Conservation (phyloP, 23 red algal genomes). For the Chondrus crispus region DNA sequence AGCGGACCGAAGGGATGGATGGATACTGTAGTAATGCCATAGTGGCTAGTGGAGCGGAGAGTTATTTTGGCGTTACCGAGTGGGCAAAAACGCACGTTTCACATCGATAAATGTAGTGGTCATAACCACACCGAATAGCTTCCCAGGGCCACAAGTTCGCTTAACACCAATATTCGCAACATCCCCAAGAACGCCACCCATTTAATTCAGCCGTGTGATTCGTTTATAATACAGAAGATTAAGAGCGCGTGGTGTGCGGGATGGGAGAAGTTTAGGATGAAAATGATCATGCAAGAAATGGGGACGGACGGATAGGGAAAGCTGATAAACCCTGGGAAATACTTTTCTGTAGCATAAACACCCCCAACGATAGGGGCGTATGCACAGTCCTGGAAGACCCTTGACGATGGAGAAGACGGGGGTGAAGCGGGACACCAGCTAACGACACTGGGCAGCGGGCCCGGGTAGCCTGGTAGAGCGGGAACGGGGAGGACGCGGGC, state of each 20-base stretch:
- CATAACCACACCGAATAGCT: neutral
- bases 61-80: neutral
- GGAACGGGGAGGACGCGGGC: too few relatives aligned
- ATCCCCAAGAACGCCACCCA: constrained; percentile 1
- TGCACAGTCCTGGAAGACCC: too few relatives aligned
- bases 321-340: neutral
- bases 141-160: neutral
- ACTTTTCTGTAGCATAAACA: too few relatives aligned
- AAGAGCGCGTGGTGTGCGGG: neutral
- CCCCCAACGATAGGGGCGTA: too few relatives aligned
- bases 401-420: too few relatives aligned
- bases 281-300: neutral
- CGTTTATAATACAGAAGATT: constrained; percentile 17
- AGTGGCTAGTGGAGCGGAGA: neutral
- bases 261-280: neutral
- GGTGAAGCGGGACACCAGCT: too few relatives aligned
- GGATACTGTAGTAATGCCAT: neutral
- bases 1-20: neutral
- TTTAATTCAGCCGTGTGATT: neutral
- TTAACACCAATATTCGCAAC: neutral
- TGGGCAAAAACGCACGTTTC: neutral
- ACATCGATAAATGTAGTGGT: neutral
- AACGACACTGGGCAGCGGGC: too few relatives aligned
- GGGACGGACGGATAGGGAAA: neutral
- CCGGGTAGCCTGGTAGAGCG: too few relatives aligned